phyloP scores from a whole-genome alignment of 2,329 filamentous ascomycete species.

The Lachnellula hyalina region DNA sequence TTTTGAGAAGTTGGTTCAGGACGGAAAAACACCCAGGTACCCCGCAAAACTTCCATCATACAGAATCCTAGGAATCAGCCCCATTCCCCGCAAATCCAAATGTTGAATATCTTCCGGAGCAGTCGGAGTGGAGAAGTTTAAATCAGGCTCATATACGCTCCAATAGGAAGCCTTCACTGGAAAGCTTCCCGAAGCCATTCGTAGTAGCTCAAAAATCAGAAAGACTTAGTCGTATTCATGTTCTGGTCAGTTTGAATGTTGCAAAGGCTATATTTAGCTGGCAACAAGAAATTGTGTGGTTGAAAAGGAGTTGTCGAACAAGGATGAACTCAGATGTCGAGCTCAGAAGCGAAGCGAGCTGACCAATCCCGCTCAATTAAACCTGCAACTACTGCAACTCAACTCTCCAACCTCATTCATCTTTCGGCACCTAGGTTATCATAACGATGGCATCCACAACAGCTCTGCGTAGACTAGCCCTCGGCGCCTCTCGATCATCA shows the following conservation, averaged over 20 bases:
- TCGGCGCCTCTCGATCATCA: slow-evolving; percentile 9
- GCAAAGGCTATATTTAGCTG: neutral
- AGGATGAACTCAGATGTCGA: neutral
- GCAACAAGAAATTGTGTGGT: neutral
- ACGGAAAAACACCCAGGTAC: slow-evolving; percentile 19
- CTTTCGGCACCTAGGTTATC: neutral
- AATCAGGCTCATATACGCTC: slow-evolving; percentile 7
- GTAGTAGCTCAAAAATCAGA: neutral
- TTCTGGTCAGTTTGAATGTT: too few species aligned
- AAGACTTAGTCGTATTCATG: neutral
- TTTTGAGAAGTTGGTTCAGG: neutral
- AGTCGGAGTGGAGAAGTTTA: slow-evolving; percentile 1
- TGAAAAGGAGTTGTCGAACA: neutral
- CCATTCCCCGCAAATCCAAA: slow-evolving; percentile 9
- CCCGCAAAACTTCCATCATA: slow-evolving; percentile 11
- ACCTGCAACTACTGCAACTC: neutral
- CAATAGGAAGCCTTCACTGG: slow-evolving; percentile 4
- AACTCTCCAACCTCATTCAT: neutral
- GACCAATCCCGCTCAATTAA: neutral
- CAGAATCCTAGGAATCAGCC: neutral
- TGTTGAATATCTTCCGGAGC: slow-evolving; percentile 3
- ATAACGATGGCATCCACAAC: slow-evolving; percentile 23
- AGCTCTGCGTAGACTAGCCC: slow-evolving; percentile 19
- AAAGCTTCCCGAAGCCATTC: neutral
- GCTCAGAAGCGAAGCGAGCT: neutral